A percentile compares a stretch with the other conserved stretches of the same genome.
These are phyloP conservation scores for Camellia japonica DNA, from an alignment of 148 eudicot genomes.

Conservation along the genomic window DNA sequence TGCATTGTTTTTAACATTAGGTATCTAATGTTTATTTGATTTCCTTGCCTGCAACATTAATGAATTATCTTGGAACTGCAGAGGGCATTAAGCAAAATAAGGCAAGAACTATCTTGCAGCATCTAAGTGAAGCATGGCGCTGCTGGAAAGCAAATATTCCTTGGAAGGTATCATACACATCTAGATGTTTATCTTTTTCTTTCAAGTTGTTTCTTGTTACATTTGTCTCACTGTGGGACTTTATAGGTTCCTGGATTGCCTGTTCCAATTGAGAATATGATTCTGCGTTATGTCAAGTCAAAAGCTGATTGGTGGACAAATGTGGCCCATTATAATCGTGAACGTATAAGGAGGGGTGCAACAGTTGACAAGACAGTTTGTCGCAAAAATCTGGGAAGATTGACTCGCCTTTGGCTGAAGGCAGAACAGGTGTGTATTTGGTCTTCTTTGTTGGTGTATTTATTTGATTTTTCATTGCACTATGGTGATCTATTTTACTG, in stretches of 20 bases:
- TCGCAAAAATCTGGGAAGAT: conserved; percentile 92
- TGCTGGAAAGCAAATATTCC: conserved; percentile 99
- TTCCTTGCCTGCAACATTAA: not conserved
- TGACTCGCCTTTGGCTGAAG: conserved; percentile 98
- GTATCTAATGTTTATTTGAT: not conserved
- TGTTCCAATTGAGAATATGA: conserved; percentile 98
- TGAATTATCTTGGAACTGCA: conserved; percentile 21
- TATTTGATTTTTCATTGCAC: not conserved
- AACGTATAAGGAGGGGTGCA: conserved; percentile 98
- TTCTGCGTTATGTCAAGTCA: conserved; percentile 98
- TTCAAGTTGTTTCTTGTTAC: not conserved
- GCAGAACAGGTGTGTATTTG: conserved; percentile 71
- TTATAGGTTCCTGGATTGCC: conserved; percentile 86
- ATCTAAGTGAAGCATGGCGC: conserved; percentile 99
- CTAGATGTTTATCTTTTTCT: not conserved
- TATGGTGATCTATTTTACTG: not conserved
- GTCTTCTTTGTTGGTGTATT: not conserved
- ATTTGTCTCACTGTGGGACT: conserved; percentile 15
- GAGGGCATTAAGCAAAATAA: conserved; percentile 98
- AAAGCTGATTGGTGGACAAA: conserved; percentile 99
- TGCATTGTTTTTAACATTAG: not conserved
- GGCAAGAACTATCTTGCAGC: conserved; percentile 98
- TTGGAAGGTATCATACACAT: conserved; percentile 62
- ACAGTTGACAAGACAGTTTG: conserved; percentile 99
- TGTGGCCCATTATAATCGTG: conserved; percentile 98